Evolutionary conservation across 176 grass and related monocot species (phyloP).

Genomic region (Phyllostachys edulis): DNA sequence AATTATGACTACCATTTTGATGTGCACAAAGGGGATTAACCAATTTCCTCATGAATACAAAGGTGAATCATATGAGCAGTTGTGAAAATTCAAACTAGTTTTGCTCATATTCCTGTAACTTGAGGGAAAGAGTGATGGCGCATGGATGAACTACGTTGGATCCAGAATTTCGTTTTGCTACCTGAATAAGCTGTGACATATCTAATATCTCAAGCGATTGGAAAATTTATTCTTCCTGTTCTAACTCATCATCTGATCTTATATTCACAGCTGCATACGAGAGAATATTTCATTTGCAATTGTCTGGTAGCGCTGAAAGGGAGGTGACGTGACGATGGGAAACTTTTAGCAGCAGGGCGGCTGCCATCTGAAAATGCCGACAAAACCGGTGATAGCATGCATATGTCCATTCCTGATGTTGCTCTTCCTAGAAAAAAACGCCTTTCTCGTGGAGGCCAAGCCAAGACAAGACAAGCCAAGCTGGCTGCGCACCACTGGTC

Average conservation of each 20-base stretch:
- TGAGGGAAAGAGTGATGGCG: background rate
- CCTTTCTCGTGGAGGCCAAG: background rate
- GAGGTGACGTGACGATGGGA: background rate
- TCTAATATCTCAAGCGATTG: background rate
- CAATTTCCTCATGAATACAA: background rate
- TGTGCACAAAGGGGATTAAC: background rate
- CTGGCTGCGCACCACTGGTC: background rate
- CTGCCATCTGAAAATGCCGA: slow-evolving; percentile 12
- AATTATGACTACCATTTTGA: background rate
- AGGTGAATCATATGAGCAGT: background rate
- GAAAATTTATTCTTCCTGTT: background rate
- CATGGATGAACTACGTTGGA: background rate
- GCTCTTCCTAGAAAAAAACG: background rate
- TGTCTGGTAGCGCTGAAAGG: background rate
- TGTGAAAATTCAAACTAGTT: background rate
- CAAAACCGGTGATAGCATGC: background rate
- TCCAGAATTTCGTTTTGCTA: background rate
- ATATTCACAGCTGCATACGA: background rate
- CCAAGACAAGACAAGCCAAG: background rate
- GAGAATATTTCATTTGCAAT: background rate
- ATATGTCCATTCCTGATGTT: background rate
- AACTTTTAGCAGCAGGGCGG: background rate
- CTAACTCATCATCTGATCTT: background rate
- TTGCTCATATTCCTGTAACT: background rate
- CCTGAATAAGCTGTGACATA: too few relatives aligned